phyloP scores from a whole-genome alignment of 768 basidiomycete genomes.

The Gyrodon lividus region DNA sequence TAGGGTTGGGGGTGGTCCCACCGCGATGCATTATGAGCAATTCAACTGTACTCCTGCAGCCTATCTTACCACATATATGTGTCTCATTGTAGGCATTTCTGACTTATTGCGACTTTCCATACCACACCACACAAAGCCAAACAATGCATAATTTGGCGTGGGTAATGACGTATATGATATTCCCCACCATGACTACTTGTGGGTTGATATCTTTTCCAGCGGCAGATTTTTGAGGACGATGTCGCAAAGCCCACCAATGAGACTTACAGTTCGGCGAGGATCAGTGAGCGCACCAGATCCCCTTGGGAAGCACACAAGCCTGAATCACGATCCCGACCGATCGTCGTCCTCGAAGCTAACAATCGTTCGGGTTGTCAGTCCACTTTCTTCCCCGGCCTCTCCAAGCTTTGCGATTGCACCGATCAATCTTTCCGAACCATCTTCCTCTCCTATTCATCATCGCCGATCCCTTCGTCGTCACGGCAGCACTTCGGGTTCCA shows the following conservation, averaged over 20 bases:
- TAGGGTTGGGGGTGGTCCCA: no score
- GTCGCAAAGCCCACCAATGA: constrained; percentile 17
- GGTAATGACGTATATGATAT: no score
- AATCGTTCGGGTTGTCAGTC: constrained; percentile 64
- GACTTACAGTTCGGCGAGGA: constrained; percentile 60
- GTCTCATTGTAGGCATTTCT: no score
- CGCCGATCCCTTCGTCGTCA: constrained; percentile 34
- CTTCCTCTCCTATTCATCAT: constrained; percentile 23
- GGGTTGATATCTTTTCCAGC: no score
- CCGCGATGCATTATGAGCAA: no score
- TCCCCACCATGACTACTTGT: no score
- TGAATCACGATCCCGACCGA: constrained; percentile 53
- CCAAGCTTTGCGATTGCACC: constrained; percentile 6
- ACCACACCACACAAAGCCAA: no score
- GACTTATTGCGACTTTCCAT: no score
- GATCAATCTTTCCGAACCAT: constrained; percentile 27
- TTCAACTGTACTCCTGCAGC: no score
- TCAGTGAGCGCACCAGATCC: constrained; percentile 71
- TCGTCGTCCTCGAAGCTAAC: constrained; percentile 65
- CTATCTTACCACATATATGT: no score
- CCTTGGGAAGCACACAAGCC: constrained; percentile 50
- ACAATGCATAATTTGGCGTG: no score
- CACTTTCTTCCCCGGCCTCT: constrained; percentile 28
- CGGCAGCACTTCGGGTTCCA: constrained; percentile 29
- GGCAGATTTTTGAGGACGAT: constrained; percentile 11